phyloP scores from a whole-genome alignment of 2,329 filamentous ascomycete species.

The Fusarium graminum region DNA sequence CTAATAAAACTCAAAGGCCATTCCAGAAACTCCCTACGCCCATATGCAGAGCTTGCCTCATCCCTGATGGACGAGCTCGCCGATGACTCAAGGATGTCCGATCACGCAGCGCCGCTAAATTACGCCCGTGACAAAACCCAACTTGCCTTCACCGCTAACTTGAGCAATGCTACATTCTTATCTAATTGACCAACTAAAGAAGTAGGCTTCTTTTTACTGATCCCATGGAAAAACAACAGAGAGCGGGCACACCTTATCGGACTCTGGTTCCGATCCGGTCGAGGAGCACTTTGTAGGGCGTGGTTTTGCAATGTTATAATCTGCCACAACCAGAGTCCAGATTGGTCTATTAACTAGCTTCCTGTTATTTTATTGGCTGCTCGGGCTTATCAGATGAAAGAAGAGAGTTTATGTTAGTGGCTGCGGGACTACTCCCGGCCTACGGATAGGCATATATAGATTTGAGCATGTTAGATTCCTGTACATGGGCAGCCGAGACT shows the following conservation, averaged over 20 bases:
- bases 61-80: neutral
- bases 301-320: slow-evolving; percentile 24
- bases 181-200: neutral
- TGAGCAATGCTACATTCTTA: neutral
- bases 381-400: neutral
- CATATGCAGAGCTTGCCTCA: slow-evolving; percentile 8
- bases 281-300: slow-evolving; percentile 22
- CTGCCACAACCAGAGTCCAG: slow-evolving; percentile 20
- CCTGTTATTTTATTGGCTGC: neutral
- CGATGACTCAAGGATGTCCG: slow-evolving; percentile 18
- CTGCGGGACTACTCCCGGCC: slow-evolving; percentile 21
- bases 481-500: neutral
- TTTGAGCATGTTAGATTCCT: neutral
- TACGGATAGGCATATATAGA: slow-evolving; percentile 13
- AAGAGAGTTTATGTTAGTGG: slow-evolving; percentile 5
- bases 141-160: neutral
- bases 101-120: slow-evolving; percentile 31
- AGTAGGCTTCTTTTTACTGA: neutral
- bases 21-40: slow-evolving; percentile 3
- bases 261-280: slow-evolving; percentile 33
- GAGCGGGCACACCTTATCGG: slow-evolving; percentile 15
- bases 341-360: slow-evolving; percentile 18
- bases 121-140: neutral
- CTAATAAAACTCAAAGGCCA: neutral
- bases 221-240: neutral